These are phyloP conservation scores for Oryza punctata DNA, from an alignment of 176 grass and related monocot species.

Conservation along the genomic window DNA sequence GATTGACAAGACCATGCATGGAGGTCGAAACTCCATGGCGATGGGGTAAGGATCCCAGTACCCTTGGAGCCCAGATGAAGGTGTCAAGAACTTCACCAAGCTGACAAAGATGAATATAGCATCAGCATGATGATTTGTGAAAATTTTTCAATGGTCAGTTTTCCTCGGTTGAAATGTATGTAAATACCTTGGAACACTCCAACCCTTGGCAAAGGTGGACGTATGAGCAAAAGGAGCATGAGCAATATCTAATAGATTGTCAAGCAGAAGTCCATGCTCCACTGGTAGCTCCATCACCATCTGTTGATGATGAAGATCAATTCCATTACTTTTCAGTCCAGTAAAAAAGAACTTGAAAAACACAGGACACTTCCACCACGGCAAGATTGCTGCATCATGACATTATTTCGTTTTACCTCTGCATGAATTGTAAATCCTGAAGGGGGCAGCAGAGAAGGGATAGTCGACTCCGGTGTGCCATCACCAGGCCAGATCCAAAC, in stretches of 20 bases:
- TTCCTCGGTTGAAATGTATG: neutral
- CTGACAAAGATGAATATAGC: constrained; percentile 32
- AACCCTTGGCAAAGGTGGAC: constrained; percentile 95
- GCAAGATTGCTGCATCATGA: neutral
- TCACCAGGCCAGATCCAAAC: constrained; percentile 94
- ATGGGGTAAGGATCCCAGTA: constrained; percentile 99
- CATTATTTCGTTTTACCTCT: constrained; percentile 54
- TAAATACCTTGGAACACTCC: constrained; percentile 91
- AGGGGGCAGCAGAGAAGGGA: constrained; percentile 88
- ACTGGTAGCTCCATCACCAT: constrained; percentile 95
- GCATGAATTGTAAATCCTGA: constrained; percentile 85
- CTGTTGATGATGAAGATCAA: constrained; percentile 51
- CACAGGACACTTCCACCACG: neutral
- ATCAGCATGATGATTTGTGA: neutral
- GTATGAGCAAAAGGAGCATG: constrained; percentile 98
- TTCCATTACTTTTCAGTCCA: neutral
- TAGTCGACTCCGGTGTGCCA: constrained; percentile 56
- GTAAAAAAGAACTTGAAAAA: neutral
- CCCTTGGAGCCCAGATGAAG: constrained; percentile 82
- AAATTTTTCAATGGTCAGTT: too few relatives aligned
- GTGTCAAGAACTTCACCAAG: constrained; percentile 92
- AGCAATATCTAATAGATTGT: constrained; percentile 96
- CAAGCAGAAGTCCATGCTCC: constrained; percentile 90
- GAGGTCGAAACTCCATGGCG: constrained; percentile 92
- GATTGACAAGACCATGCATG: constrained; percentile 89